Base-by-base conservation (phyloP, 2,329 filamentous ascomycete species). In the Tolypocladium sp. region DNA sequence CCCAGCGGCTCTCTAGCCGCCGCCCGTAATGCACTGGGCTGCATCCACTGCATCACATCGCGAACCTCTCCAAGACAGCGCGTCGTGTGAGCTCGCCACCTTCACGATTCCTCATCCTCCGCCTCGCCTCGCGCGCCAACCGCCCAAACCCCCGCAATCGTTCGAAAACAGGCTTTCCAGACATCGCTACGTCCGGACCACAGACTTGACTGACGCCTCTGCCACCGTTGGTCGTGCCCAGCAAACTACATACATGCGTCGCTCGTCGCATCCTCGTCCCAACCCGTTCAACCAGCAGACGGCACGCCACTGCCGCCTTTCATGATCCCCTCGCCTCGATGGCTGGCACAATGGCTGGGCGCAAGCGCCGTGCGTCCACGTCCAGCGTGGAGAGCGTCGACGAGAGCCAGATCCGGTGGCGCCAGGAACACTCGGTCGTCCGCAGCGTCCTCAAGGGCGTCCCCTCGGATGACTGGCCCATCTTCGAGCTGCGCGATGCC, bases 401-500 rank as follows among this genome's bases (percentile, higher is more conserved):
- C 60, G 67, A 76, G 35, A 58, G 67, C 53, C 68, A 75, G 46
- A 60, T 70, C 15, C 69, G 63, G 33, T 75, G 71, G 67, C 66
- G 66, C 17, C 67, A 73, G 60, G 74, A 76, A 59, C 65, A 66
- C 15, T 70, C 69, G 0, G 69, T 76, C 41, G 61, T 76, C 22
- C 69, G 67, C 51, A 65, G 66, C 4, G 61, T 67, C 9, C 56
- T 64, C 15, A 68, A 64, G 42, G 61, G 62, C 13, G 63, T 68
- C 12, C 63, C 77, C 57, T 68, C 74, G 15, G 76, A 83, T 64
- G 72, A 83, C 20, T 88, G 84, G 79, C 83, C 85, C 4, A 79
- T 79, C 55, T 89, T 88, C 67, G 75, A 83, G 7, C 76, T 91
- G 49, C 76, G 69, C 56, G 79, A 89, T 67, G 86, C 82, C 42